Evolutionary conservation across 768 basidiomycete genomes (phyloP).

Genomic region (Lactarius pseudohatsudake): DNA sequence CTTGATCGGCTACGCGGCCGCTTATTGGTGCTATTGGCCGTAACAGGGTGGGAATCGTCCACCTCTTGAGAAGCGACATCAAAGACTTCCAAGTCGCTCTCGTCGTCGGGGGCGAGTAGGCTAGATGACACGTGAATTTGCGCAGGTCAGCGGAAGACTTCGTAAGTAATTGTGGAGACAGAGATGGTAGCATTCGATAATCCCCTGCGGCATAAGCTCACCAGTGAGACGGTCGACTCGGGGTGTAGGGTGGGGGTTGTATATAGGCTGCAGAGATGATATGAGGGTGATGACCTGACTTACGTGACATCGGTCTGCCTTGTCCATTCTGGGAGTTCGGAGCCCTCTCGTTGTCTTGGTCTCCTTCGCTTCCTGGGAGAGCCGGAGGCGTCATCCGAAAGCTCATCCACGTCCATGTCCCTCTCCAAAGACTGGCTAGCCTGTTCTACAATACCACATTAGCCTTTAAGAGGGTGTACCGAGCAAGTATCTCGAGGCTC

Average conservation of each 20-base stretch:
- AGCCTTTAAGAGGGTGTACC: conserved; percentile 1
- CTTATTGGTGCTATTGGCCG: conserved; percentile 32
- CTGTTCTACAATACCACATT: conserved; percentile 19
- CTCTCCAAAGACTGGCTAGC: conserved; percentile 4
- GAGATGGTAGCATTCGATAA: neutral
- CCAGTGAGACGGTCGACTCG: neutral
- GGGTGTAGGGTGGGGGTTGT: neutral
- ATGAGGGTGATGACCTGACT: conserved; percentile 2
- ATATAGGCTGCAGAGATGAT: neutral
- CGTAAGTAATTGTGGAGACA: neutral
- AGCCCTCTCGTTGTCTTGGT: conserved; percentile 19
- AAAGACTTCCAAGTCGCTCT: conserved; percentile 45
- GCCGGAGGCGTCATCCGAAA: conserved; percentile 14
- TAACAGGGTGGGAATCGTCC: conserved; percentile 39
- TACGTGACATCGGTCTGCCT: conserved; percentile 22
- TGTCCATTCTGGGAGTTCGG: conserved; percentile 28
- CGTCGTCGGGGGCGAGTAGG: conserved; percentile 45
- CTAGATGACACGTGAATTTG: conserved; percentile 30
- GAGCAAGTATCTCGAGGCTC: conserved; percentile 23
- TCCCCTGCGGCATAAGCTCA: neutral
- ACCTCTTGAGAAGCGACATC: conserved; percentile 31
- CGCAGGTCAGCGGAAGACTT: neutral
- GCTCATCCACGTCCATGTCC: conserved; percentile 32
- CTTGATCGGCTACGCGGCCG: conserved; percentile 58
- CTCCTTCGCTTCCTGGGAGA: conserved; percentile 28